Conservation (phyloP, 129 eudicot genomes). For the Chrysanthemum seticuspe region DNA sequence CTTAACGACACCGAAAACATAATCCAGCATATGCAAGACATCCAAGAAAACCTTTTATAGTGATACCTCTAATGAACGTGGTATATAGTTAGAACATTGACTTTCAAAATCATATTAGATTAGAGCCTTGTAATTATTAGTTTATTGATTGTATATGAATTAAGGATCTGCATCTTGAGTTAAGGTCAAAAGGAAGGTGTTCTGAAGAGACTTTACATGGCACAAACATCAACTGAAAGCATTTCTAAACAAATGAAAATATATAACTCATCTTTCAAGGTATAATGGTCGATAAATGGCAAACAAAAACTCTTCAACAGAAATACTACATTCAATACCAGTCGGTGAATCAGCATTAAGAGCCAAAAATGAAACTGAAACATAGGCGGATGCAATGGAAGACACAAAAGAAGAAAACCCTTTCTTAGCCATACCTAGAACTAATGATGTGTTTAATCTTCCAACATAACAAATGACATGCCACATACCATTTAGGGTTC, state of each 20-base stretch:
- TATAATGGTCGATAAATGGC: conserved; percentile 6
- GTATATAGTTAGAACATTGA: no score
- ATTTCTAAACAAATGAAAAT: not conserved
- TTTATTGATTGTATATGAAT: no score
- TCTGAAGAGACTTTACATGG: not conserved
- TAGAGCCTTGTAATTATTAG: no score
- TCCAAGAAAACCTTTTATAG: no score
- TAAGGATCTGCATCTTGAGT: no score
- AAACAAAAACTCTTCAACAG: not conserved
- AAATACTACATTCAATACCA: conserved; percentile 4
- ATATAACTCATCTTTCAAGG: not conserved
- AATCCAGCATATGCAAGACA: no score
- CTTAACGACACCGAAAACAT: no score
- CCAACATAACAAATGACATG: not conserved
- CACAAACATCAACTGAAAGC: not conserved
- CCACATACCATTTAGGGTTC: conserved; percentile 11
- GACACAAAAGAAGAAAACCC: not conserved
- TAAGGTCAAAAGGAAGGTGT: not conserved
- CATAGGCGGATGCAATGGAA: not conserved
- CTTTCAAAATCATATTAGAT: no score
- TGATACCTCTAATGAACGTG: no score
- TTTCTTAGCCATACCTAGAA: no score
- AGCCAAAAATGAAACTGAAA: conserved; percentile 14
- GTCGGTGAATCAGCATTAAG: conserved; percentile 7
- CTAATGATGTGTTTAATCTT: no score